phyloP scores from a whole-genome alignment of 805 yeast species.

The Candida bentonensis region DNA sequence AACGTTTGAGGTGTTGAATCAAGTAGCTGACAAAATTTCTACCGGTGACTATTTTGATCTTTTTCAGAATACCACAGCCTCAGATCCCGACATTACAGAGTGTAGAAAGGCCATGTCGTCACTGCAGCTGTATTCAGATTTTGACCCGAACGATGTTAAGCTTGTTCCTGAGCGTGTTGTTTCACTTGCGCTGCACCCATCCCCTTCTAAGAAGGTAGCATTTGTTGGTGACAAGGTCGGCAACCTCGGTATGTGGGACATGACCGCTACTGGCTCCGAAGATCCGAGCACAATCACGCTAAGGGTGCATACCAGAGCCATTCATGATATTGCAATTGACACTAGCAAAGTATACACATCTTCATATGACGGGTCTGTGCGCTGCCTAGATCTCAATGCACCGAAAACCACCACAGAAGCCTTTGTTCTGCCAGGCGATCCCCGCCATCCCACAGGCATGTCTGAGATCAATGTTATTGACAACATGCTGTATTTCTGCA shows the following conservation, averaged over 20 bases:
- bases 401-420: constrained; percentile 42
- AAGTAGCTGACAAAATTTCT: constrained; percentile 16
- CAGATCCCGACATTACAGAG: constrained; percentile 33
- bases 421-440: constrained; percentile 39
- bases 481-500: constrained; percentile 54
- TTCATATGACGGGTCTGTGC: constrained; percentile 80
- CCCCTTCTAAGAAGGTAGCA: constrained; percentile 43
- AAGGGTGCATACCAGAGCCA: constrained; percentile 62
- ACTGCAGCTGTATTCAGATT: constrained; percentile 37
- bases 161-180: constrained; percentile 57
- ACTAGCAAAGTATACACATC: constrained; percentile 48
- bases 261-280: constrained; percentile 28
- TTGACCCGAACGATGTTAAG: constrained; percentile 58
- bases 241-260: constrained; percentile 77
- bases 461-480: constrained; percentile 56
- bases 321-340: constrained; percentile 47
- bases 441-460: constrained; percentile 39
- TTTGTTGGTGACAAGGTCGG: constrained; percentile 89
- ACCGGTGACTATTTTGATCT: constrained; percentile 25
- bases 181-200: constrained; percentile 64
- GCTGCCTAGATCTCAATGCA: constrained; percentile 53
- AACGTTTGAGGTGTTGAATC: constrained; percentile 18
- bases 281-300: constrained; percentile 40
- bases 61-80: constrained; percentile 35
- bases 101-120: constrained; percentile 41